A percentile compares a stretch with the other conserved stretches of the same genome.
Conservation (phyloP, 1,139 yeast genomes). For the Yamadazyma sp. region DNA sequence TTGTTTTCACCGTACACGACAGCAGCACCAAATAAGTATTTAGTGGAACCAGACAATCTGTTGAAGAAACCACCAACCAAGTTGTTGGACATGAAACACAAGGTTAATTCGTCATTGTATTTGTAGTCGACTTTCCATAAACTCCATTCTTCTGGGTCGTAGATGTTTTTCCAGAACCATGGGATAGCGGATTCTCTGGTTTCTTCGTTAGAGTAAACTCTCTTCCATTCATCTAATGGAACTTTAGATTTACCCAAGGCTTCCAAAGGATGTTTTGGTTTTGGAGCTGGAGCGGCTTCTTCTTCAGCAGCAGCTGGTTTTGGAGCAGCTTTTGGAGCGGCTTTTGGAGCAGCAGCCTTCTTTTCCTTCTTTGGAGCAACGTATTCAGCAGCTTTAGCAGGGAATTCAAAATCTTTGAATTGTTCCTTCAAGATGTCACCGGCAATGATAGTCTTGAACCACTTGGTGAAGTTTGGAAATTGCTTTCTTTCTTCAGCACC, state of each 20-base stretch:
- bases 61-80: slow-evolving; percentile 97
- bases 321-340: slow-evolving; percentile 39
- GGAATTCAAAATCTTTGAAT: slow-evolving; percentile 51
- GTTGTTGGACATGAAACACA: slow-evolving; percentile 98
- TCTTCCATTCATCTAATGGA: slow-evolving; percentile 92
- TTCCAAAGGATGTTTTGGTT: slow-evolving; percentile 92
- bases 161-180: slow-evolving; percentile 95
- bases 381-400: slow-evolving; percentile 65
- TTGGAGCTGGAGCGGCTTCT: slow-evolving; percentile 53
- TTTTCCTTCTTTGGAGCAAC: slow-evolving; percentile 82
- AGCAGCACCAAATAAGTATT: slow-evolving; percentile 90
- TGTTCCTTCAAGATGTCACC: slow-evolving; percentile 52
- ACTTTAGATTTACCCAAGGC: slow-evolving; percentile 73
- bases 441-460: slow-evolving; percentile 74
- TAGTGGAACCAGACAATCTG: slow-evolving; percentile 89
- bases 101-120: slow-evolving; percentile 96
- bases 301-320: slow-evolving; percentile 40
- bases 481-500: slow-evolving; percentile 76
- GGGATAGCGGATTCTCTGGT: slow-evolving; percentile 94
- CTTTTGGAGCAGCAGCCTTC: slow-evolving; percentile 36
- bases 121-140: slow-evolving; percentile 94
- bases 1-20: slow-evolving; percentile 98
- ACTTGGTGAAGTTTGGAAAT: slow-evolving; percentile 78
- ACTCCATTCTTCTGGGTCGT: slow-evolving; percentile 91
- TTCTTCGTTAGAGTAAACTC: slow-evolving; percentile 95